These are phyloP conservation scores for Lipomyces sp. DNA, from an alignment of 805 yeast genomes.

Conservation along the genomic window DNA sequence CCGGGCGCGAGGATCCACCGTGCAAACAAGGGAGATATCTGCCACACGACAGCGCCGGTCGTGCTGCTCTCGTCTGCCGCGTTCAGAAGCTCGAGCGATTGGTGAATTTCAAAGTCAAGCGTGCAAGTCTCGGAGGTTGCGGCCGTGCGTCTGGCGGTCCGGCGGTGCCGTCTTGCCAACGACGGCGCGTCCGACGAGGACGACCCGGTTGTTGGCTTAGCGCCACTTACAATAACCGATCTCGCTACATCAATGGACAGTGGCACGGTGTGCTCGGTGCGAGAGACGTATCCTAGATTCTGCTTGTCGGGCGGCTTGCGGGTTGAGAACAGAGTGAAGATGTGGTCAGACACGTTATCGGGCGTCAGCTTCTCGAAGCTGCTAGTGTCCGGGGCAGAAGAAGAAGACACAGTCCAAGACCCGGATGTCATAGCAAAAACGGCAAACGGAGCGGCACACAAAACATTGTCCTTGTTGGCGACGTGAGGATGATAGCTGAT, in stretches of 20 bases:
- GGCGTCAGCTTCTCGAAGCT: constrained; percentile 3
- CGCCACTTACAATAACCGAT: too few species aligned
- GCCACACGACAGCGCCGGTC: constrained; percentile 68
- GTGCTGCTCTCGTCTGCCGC: constrained; percentile 43
- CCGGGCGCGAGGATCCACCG: constrained; percentile 50
- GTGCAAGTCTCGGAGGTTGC: not conserved
- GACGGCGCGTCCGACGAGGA: not conserved
- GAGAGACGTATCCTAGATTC: constrained; percentile 19
- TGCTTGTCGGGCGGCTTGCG: constrained; percentile 9
- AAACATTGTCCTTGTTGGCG: too few species aligned
- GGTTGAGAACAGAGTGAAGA: constrained; percentile 9
- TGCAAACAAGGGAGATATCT: constrained; percentile 46
- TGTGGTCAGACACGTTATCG: constrained; percentile 11
- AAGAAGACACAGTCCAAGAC: not conserved
- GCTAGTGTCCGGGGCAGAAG: not conserved
- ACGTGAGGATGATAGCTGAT: too few species aligned
- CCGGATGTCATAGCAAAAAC: not conserved
- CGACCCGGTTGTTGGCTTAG: too few species aligned
- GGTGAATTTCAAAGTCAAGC: constrained; percentile 35
- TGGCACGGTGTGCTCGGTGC: constrained; percentile 9
- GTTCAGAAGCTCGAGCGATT: constrained; percentile 38
- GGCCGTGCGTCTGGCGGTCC: not conserved
- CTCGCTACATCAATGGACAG: too few species aligned
- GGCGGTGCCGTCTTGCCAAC: not conserved
- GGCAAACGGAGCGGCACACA: too few species aligned